Evolutionary conservation across 2,329 filamentous ascomycete species (phyloP), one percentile per base, ranked within the genome.

Genomic region (Fusarium hainanense): DNA sequence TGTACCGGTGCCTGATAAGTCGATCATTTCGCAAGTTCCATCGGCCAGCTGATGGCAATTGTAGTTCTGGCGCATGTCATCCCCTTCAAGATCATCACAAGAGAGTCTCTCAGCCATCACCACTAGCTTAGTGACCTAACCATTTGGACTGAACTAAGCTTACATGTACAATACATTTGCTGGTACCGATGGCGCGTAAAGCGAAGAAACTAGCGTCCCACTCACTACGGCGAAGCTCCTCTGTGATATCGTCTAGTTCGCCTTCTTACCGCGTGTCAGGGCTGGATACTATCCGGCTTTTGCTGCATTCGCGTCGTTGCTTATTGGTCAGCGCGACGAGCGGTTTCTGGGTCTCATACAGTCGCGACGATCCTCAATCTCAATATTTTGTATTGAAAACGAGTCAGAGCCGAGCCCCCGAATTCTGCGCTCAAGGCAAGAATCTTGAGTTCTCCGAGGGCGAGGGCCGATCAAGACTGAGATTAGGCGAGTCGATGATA

Each of bases 251-350:
- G 68, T 60, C 59, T 70, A 60, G 41, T n/a, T 42, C 54, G 49
- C 61, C 68, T 67, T 63, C 54, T 48, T 49, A 28, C 43, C 44
- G 42, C 27, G 47, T 61, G 69, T 64, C 69, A 54, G 52, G 43
- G 59, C 58, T 69, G 63, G 69, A 54, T 55, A 73, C 63, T 58
- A 54, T 54, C 56, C 68, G 57, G 64, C 48, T 66, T 68, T 63
- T 56, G 49, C 60, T 74, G 55, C 30, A n/a, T 28, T 55, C 32
- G 30, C 49, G 44, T 48, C 50, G 43, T 51, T 61, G 46, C 54
- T 41, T 54, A 61, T 63, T 72, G 54, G 59, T 34, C 32, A 46
- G 44, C 20, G 4, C 30, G 41, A 27, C 27, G 18, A 34, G 12
- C 41, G 41, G 20, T 41, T 16, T 49, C 32, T 21, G 23, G 23